Conservation (phyloP, 345 rosid genomes). For the Brassica cretica region DNA sequence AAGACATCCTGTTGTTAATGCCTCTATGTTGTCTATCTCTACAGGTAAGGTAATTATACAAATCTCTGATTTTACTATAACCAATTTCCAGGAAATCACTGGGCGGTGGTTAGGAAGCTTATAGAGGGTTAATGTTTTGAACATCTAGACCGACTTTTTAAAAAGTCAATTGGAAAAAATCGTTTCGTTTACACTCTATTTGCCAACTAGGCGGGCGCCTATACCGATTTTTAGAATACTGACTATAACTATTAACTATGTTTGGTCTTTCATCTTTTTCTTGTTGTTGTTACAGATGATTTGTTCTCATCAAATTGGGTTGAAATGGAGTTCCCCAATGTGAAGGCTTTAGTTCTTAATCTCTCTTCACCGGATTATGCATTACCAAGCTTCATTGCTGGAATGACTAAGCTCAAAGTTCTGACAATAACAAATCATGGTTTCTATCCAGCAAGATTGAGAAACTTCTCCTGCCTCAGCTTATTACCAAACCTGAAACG, state of each 20-base stretch:
- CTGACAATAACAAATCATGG: constrained; percentile 47
- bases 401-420: constrained; percentile 49
- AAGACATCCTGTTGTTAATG: background rate
- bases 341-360: background rate
- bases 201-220: too few species aligned
- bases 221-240: too few species aligned
- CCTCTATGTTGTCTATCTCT: background rate
- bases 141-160: too few species aligned
- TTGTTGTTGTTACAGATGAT: constrained; percentile 43
- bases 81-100: too few species aligned
- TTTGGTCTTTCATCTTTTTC: background rate
- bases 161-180: too few species aligned
- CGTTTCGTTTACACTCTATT: too few species aligned
- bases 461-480: constrained; percentile 39
- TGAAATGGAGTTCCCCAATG: background rate
- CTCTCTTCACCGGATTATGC: background rate
- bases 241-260: background rate
- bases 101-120: too few species aligned
- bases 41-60: background rate
- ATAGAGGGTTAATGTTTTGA: too few species aligned
- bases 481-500: constrained; percentile 39
- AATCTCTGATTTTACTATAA: background rate
- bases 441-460: constrained; percentile 37
- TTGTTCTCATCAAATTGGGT: constrained; percentile 42
- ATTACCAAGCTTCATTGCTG: constrained; percentile 11